These are phyloP conservation scores for Debaryomyces coudertii DNA, from an alignment of 1,139 yeast genomes.

Conservation along the genomic window DNA sequence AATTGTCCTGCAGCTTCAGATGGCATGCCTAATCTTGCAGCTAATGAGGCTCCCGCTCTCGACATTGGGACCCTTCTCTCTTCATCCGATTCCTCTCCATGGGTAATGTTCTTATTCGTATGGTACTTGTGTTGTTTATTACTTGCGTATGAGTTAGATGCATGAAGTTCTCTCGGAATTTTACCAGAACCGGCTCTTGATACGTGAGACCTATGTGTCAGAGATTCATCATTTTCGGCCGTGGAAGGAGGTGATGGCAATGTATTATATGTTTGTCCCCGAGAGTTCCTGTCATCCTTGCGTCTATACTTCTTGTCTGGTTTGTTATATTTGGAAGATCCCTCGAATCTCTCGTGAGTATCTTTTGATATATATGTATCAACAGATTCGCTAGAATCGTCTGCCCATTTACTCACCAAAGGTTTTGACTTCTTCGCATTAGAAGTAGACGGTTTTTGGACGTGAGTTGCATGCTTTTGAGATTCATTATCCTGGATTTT, in stretches of 20 bases:
- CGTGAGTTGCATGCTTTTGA: conserved; percentile 6
- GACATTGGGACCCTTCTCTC: conserved; percentile 28
- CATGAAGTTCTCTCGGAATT: conserved; percentile 1
- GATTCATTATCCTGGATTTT: conserved; percentile 24
- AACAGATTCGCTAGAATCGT: conserved; percentile 7
- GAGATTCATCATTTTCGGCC: conserved; percentile 15
- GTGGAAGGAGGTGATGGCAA: conserved; percentile 10
- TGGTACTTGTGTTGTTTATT: neutral
- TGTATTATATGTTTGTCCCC: neutral
- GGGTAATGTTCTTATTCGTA: neutral
- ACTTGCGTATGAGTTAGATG: neutral
- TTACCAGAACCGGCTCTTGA: neutral
- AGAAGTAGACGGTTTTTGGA: conserved; percentile 18
- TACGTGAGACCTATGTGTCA: conserved; percentile 18
- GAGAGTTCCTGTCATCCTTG: neutral
- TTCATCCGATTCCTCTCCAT: conserved; percentile 14
- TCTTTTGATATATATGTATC: neutral
- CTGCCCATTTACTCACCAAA: conserved; percentile 27
- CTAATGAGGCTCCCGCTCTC: conserved; percentile 31
- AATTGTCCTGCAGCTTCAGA: neutral
- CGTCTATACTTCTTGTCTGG: conserved; percentile 3
- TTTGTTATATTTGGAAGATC: neutral
- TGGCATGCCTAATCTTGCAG: conserved; percentile 26
- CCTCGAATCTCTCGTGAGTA: neutral
- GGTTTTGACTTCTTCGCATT: conserved; percentile 18